Conservation (phyloP, 2,329 filamentous ascomycete genomes). For the Colletotrichum incanum region DNA sequence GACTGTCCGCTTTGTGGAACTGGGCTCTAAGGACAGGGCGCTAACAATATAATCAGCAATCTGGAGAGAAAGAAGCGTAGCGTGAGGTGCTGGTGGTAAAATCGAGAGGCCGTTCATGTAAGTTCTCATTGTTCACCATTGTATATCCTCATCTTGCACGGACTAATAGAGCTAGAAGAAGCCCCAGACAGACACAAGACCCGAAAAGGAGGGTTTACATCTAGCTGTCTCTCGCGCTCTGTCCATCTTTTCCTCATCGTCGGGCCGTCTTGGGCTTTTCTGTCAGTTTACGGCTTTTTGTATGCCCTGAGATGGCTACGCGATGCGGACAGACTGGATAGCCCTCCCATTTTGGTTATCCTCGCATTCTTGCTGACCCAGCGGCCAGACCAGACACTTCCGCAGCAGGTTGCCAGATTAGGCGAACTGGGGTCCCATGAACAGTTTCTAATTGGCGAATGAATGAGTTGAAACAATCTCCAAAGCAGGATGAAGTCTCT, state of each 20-base stretch:
- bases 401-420: constrained; percentile 7
- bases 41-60: too few relatives aligned
- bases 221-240: too few relatives aligned
- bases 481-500: constrained; percentile 11
- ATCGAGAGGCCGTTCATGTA: too few relatives aligned
- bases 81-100: too few relatives aligned
- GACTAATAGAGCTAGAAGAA: too few relatives aligned
- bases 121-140: too few relatives aligned
- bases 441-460: constrained; percentile 4
- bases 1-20: too few relatives aligned
- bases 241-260: neutral
- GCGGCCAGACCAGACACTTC: neutral
- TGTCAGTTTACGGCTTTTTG: neutral
- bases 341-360: neutral
- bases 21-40: too few relatives aligned
- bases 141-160: too few relatives aligned
- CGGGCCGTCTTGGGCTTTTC: neutral
- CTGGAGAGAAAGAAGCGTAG: too few relatives aligned
- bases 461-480: neutral
- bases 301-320: neutral
- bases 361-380: neutral
- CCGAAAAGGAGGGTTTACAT: too few relatives aligned
- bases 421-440: constrained; percentile 9
- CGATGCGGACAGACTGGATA: neutral
- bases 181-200: too few relatives aligned